Conservation (phyloP, 257 asterid genomes). For the Solanum medicagineum region DNA sequence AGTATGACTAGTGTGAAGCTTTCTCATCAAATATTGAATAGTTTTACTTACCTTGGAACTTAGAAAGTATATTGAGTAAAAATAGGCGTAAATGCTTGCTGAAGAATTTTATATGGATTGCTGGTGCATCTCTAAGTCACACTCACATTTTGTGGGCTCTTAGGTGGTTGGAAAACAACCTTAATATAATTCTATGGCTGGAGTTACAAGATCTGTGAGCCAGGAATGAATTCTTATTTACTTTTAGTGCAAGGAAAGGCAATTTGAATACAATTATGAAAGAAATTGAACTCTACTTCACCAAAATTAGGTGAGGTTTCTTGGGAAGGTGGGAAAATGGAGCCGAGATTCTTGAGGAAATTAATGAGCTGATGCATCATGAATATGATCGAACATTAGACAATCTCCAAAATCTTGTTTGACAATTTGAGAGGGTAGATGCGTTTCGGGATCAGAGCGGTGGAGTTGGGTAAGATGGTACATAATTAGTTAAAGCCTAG, state of each 20-base stretch:
- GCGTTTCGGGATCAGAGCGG: background rate
- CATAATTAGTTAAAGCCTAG: background rate
- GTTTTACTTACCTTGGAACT: background rate
- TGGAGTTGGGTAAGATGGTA: background rate
- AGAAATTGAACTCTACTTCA: background rate
- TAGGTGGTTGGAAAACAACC: background rate
- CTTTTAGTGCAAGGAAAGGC: background rate
- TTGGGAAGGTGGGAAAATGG: background rate
- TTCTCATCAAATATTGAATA: background rate
- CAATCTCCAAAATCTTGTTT: background rate
- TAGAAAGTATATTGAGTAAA: background rate
- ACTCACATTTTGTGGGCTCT: background rate
- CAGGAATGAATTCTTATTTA: background rate
- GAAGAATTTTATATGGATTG: background rate
- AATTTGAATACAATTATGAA: background rate
- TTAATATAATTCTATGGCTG: background rate
- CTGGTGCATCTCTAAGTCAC: background rate
- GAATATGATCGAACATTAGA: background rate
- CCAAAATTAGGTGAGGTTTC: background rate
- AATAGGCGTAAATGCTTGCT: background rate
- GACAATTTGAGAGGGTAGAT: background rate
- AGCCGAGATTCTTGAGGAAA: background rate
- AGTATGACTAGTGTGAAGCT: background rate
- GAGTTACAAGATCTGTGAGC: background rate
- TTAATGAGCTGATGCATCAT: background rate